These are phyloP conservation scores for Penicillium sp. DNA, from an alignment of 2,329 filamentous ascomycete genomes.

Conservation along the genomic window DNA sequence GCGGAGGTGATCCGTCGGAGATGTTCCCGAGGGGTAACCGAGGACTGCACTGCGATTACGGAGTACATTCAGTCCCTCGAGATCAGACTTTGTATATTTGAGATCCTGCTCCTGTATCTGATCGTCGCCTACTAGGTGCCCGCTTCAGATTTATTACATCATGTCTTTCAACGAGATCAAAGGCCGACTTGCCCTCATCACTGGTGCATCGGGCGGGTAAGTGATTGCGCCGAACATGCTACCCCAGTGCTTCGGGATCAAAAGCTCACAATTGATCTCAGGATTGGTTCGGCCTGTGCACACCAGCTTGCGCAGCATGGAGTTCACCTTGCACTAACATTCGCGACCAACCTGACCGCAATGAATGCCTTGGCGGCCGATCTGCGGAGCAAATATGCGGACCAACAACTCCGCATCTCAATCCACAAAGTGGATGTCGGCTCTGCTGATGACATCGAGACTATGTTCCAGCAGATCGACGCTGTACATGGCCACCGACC, in stretches of 20 bases:
- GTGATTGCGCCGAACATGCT: constrained; percentile 9
- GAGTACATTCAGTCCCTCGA: constrained; percentile 2
- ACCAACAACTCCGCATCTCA: constrained; percentile 44
- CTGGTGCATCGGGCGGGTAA: constrained; percentile 60
- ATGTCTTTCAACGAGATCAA: constrained; percentile 46
- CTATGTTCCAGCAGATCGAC: constrained; percentile 55
- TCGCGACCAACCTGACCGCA: constrained; percentile 50
- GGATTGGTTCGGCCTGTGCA: constrained; percentile 60
- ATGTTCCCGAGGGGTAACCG: constrained; percentile 24
- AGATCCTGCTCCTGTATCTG: background rate
- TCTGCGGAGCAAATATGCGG: constrained; percentile 36
- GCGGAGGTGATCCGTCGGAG: constrained; percentile 24
- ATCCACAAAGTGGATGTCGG: constrained; percentile 58
- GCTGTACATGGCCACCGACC: constrained; percentile 52
- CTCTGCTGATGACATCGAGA: constrained; percentile 51
- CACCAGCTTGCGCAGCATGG: constrained; percentile 52
- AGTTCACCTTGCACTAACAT: constrained; percentile 57
- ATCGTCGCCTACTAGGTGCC: background rate
- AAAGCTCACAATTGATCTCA: constrained; percentile 27
- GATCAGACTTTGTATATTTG: background rate
- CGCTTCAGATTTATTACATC: background rate
- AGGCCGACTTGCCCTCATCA: constrained; percentile 56
- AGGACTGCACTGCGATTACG: constrained; percentile 13
- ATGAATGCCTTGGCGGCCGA: constrained; percentile 47
- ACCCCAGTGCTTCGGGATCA: background rate